Percentiles rank a stretch among this genome's conserved stretches.
Evolutionary conservation across 2,329 filamentous ascomycete genomes (phyloP).

Genomic region (Pseudogymnoascus sp.): DNA sequence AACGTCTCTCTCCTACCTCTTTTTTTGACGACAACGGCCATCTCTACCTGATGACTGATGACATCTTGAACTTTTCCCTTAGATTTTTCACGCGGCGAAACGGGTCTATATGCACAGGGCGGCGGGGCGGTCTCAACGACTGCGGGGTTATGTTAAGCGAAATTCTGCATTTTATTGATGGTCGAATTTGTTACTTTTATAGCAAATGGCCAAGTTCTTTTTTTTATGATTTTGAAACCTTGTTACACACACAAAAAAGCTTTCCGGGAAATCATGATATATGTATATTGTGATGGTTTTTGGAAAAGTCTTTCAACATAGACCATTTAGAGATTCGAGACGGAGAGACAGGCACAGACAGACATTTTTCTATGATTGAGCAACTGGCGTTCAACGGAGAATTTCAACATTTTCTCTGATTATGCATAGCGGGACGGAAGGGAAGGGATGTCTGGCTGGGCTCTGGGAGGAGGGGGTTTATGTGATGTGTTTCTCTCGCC

Average conservation of each 20-base stretch:
- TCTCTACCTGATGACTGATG: not conserved
- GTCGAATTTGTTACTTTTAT: not conserved
- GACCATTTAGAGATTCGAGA: slow-evolving; percentile 21
- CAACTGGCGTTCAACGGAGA: slow-evolving; percentile 29
- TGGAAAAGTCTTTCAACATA: slow-evolving; percentile 33
- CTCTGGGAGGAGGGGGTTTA: not conserved
- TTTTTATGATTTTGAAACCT: not conserved
- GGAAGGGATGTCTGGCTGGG: not conserved
- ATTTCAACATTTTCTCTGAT: slow-evolving; percentile 30
- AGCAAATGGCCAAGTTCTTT: not conserved
- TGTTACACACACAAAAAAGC: not conserved
- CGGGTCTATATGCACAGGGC: slow-evolving; percentile 24
- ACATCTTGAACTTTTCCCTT: slow-evolving; percentile 15
- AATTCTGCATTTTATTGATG: slow-evolving; percentile 4
- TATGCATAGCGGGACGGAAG: not conserved
- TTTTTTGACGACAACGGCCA: not conserved
- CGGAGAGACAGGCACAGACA: slow-evolving; percentile 19
- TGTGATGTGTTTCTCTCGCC: not conserved
- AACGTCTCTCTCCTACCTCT: slow-evolving; percentile 23
- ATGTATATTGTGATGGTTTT: slow-evolving; percentile 10
- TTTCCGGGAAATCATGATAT: not conserved
- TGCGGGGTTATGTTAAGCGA: slow-evolving; percentile 19
- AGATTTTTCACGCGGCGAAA: slow-evolving; percentile 28
- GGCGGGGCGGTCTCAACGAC: slow-evolving; percentile 30
- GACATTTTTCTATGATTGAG: slow-evolving; percentile 14